Conservation (phyloP, 208 protist genomes). For the Trypanosoma theileri region DNA sequence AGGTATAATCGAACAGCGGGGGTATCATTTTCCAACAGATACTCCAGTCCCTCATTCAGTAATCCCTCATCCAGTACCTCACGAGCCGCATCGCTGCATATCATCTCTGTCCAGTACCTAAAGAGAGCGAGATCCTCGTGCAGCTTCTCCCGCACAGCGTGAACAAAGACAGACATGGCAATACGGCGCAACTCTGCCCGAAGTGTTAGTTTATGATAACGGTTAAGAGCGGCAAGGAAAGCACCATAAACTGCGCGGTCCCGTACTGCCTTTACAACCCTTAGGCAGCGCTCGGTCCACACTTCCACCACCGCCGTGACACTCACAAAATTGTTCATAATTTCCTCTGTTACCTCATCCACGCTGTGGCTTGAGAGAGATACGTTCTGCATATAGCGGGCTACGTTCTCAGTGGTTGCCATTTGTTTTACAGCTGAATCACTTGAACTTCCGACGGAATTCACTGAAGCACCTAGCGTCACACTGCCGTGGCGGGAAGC, state of each 20-base stretch:
- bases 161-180: constrained; percentile 39
- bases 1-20: constrained; percentile 51
- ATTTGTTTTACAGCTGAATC: constrained; percentile 20
- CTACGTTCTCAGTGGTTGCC: constrained; percentile 42
- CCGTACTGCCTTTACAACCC: constrained; percentile 67
- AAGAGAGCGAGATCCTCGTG: constrained; percentile 77
- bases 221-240: constrained; percentile 45
- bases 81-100: constrained; percentile 57
- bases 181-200: constrained; percentile 46
- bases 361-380: constrained; percentile 23
- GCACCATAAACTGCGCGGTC: constrained; percentile 47
- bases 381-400: constrained; percentile 59
- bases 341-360: constrained; percentile 34
- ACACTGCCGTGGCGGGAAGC: constrained; percentile 26
- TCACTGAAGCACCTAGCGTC: constrained; percentile 23
- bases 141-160: constrained; percentile 51
- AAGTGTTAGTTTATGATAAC: constrained; percentile 16
- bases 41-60: constrained; percentile 62
- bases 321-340: constrained; percentile 48
- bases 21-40: constrained; percentile 34
- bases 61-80: constrained; percentile 65
- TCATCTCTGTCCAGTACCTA: constrained; percentile 66
- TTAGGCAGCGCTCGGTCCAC: constrained; percentile 71
- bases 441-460: constrained; percentile 20
- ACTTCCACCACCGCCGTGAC: constrained; percentile 38